These are phyloP conservation scores for cucumber (Cucumis sativus) DNA, from an alignment of 306 rosid genomes.

Conservation along the genomic window Cucumber_9930_V3 NC_026659.2:594001-594500, in stretches of 20 bases:
- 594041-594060: background rate
- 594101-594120: conserved; percentile 32
- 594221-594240: conserved; percentile 26
- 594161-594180: conserved; percentile 23
- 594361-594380: conserved; percentile 32
- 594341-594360: conserved; percentile 29
- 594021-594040: conserved; percentile 17
- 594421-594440: conserved; percentile 12
- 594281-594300: conserved; percentile 11
- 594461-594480: conserved; percentile 21
- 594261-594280: conserved; percentile 32
- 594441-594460: conserved; percentile 21
- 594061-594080: background rate
- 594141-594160: conserved; percentile 43
- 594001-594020: conserved; percentile 20
- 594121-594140: conserved; percentile 32
- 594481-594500: conserved; percentile 15
- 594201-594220: conserved; percentile 9
- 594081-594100: conserved; percentile 6
- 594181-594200: conserved; percentile 9
- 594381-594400: conserved; percentile 25
- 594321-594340: conserved; percentile 15
- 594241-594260: conserved; percentile 24
- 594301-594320: background rate
- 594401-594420: conserved; percentile 20